Base-by-base conservation (phyloP, 208 protist genomes). In the Crithidia sp. region DNA sequence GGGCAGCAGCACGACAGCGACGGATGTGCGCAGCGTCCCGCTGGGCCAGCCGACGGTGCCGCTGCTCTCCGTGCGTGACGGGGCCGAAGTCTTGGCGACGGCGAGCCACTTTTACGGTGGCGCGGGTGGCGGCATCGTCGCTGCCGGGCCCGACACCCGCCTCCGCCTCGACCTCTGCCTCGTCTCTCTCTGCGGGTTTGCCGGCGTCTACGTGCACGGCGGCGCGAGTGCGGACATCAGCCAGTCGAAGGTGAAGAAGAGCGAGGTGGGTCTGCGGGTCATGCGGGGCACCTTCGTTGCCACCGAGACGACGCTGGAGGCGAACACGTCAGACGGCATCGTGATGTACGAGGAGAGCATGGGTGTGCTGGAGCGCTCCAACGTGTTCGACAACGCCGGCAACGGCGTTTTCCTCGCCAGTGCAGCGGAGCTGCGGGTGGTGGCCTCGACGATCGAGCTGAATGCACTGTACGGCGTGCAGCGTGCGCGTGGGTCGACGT, bases 401-500 rank as follows among this genome's bases (percentile, higher is more conserved):
- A 91, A 86, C 58, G 89, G 89, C 13, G 43, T 91, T 28, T 89
- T 86, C 74, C 60, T 90, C 12, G 49, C 67, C 0, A 13, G 64
- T 16, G 77, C 77, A 10, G 67, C 77, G 17, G 79, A 69, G 60
- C 71, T 85, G 36, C 69, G 62, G 14, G 69, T 90, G 58, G 50
- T 58, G 17, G 86, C 87, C 7, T 86, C 80, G 19, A 85, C 79
- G 12, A 74, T 94, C 28, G 86, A 91, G 72, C 66, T 89, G 50
- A 94, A 94, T 60, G 83, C 75, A 5, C 43, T 87, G 3, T 90
- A 91, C 76, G 89, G 89, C 3, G 78, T 94, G 28, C 86, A 94
- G 49, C 82, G 86, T 10, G 67, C 76, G 17, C 76, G 78, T 3
- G 79, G 85, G 37, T 89, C 86, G n/a, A 58, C 41, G 36, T 39